These are phyloP conservation scores for Neobulgaria alba DNA, from an alignment of 2,329 filamentous ascomycete species.

Conservation along the genomic window DNA sequence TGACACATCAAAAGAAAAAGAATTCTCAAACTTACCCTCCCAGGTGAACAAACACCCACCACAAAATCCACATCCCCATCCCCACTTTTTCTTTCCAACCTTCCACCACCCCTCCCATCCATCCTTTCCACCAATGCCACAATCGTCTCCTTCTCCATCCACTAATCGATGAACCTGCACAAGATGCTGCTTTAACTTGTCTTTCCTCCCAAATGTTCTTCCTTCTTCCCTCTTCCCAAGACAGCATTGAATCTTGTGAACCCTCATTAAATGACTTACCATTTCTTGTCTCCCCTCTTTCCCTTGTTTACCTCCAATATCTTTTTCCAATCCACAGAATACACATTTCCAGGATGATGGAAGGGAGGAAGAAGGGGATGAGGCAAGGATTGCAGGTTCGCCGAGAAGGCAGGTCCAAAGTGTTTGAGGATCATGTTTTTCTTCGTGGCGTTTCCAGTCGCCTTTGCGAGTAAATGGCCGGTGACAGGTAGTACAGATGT, in stretches of 20 bases:
- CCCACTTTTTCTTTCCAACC: slow-evolving; percentile 12
- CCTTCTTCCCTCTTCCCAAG: slow-evolving; percentile 3
- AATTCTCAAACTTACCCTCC: slow-evolving; percentile 14
- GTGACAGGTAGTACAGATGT: slow-evolving; percentile 15
- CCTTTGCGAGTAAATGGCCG: slow-evolving; percentile 15
- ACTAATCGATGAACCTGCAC: slow-evolving; percentile 14
- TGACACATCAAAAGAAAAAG: not conserved
- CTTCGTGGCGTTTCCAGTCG: slow-evolving; percentile 21
- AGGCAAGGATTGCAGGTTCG: slow-evolving; percentile 5
- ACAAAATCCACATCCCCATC: slow-evolving; percentile 23
- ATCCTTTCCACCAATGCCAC: not conserved
- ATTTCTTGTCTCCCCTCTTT: slow-evolving; percentile 8
- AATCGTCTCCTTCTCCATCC: slow-evolving; percentile 1
- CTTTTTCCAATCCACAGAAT: slow-evolving; percentile 10
- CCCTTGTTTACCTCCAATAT: too few relatives aligned
- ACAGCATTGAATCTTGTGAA: slow-evolving; percentile 16
- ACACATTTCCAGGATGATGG: slow-evolving; percentile 11
- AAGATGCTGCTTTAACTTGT: slow-evolving; percentile 20
- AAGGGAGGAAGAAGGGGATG: not conserved
- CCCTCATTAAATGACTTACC: slow-evolving; percentile 8
- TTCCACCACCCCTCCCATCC: slow-evolving; percentile 17
- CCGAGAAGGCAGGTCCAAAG: slow-evolving; percentile 18
- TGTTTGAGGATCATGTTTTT: slow-evolving; percentile 16
- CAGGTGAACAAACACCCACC: slow-evolving; percentile 15
- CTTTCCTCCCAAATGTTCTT: slow-evolving; percentile 13